Percentiles rank a stretch among this genome's conserved stretches.
phyloP scores from a whole-genome alignment of 2,329 filamentous ascomycete genomes.

The Penicillium frequentans region DNA sequence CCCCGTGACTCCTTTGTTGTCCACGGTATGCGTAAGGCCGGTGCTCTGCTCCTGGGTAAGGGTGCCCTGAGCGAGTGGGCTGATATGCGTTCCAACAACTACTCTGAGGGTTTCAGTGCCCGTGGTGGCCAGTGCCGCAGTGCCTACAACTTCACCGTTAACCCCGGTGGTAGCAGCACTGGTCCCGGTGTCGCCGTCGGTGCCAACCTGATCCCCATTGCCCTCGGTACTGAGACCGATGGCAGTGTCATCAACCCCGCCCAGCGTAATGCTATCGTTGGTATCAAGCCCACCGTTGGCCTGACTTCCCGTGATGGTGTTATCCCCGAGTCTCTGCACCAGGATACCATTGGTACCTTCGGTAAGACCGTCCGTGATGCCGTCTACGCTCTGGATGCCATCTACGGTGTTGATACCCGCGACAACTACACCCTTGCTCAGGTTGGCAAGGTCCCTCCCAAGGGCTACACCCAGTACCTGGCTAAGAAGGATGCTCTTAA shows the following conservation, averaged over 20 bases:
- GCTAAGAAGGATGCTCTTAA: constrained; percentile 55
- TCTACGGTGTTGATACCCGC: constrained; percentile 62
- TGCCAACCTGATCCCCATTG: constrained; percentile 62
- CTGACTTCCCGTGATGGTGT: constrained; percentile 64
- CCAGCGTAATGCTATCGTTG: constrained; percentile 67
- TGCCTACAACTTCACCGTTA: constrained; percentile 68
- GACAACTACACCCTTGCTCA: constrained; percentile 69
- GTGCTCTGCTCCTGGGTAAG: constrained; percentile 70
- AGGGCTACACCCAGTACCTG: constrained; percentile 61
- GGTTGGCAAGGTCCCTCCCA: constrained; percentile 52
- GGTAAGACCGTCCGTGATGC: constrained; percentile 70
- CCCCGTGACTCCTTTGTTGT: constrained; percentile 69
- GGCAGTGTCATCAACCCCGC: constrained; percentile 72
- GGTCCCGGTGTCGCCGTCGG: constrained; percentile 66
- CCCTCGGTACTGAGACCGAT: constrained; percentile 74
- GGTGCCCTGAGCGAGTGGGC: constrained; percentile 73
- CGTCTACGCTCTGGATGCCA: constrained; percentile 64
- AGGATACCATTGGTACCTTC: constrained; percentile 69
- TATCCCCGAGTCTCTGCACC: constrained; percentile 66
- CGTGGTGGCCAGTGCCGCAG: constrained; percentile 65
- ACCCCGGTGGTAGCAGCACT: constrained; percentile 68
- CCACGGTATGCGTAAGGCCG: constrained; percentile 60
- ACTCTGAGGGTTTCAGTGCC: constrained; percentile 66
- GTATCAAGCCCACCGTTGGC: constrained; percentile 75
- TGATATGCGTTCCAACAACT: constrained; percentile 66